These are phyloP conservation scores for Tetraselmis chui DNA, from an alignment of 139 green algal genomes.

Conservation along the genomic window DNA sequence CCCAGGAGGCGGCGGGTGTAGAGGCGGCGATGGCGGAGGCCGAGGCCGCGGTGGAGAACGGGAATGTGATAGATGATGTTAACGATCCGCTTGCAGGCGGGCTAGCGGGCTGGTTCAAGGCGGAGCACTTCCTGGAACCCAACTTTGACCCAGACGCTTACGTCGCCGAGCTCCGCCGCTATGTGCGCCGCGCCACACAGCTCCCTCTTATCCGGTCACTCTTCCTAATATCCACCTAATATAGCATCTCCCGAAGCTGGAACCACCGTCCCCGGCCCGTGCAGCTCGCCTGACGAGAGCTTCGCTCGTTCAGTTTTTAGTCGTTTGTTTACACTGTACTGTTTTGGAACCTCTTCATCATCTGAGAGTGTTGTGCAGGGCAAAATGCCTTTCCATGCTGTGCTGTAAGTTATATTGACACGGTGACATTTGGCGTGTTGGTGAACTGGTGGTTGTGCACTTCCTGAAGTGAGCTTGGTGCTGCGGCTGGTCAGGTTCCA, in stretches of 20 bases:
- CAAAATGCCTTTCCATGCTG: neutral
- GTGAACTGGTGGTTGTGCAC: neutral
- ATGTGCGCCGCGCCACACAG: slow-evolving; percentile 44
- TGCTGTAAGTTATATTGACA: neutral
- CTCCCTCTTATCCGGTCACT: too few relatives aligned
- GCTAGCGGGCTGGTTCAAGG: slow-evolving; percentile 71
- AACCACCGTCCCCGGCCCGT: too few relatives aligned
- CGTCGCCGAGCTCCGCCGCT: slow-evolving; percentile 69
- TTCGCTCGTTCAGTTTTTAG: too few relatives aligned
- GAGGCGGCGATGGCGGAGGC: too few relatives aligned
- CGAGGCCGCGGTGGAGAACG: too few relatives aligned
- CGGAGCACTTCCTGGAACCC: slow-evolving; percentile 54
- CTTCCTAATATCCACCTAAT: too few relatives aligned
- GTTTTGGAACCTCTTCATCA: neutral
- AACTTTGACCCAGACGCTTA: slow-evolving; percentile 67
- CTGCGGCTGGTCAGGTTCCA: slow-evolving; percentile 55
- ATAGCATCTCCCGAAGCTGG: too few relatives aligned
- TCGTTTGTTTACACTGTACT: neutral
- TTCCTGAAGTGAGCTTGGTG: neutral
- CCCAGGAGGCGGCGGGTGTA: neutral
- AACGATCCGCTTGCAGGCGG: too few relatives aligned
- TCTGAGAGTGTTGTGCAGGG: neutral
- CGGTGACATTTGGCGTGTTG: neutral
- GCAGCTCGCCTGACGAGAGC: too few relatives aligned
- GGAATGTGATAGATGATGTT: too few relatives aligned